Conservation (phyloP, 768 basidiomycete genomes). For the Psilocybe sp. region DNA sequence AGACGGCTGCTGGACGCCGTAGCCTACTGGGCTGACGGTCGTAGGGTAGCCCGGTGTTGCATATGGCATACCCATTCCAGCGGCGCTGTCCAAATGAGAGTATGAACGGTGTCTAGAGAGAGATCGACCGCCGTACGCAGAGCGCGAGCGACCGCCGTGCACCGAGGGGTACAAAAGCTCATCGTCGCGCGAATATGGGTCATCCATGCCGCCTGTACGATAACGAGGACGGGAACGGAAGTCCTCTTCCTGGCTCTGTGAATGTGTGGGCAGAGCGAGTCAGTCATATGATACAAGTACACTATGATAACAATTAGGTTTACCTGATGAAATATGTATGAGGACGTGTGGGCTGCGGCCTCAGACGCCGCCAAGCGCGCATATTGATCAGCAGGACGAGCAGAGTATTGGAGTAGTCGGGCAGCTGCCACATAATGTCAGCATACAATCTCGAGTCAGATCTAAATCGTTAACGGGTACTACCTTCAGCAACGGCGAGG, state of each 20-base stretch:
- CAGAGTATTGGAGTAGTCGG: slow-evolving; percentile 51
- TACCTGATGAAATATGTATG: slow-evolving; percentile 55
- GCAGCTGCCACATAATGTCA: slow-evolving; percentile 38
- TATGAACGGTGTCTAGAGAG: slow-evolving; percentile 34
- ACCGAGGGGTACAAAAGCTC: slow-evolving; percentile 19
- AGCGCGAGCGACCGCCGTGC: slow-evolving; percentile 25
- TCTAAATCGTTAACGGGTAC: slow-evolving; percentile 1
- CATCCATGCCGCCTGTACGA: slow-evolving; percentile 26
- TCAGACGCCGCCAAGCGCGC: slow-evolving; percentile 54
- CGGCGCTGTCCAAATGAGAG: slow-evolving; percentile 17
- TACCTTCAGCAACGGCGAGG: slow-evolving; percentile 72
- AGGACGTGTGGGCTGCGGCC: slow-evolving; percentile 66
- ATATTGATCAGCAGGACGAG: slow-evolving; percentile 41
- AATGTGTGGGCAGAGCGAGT: neutral
- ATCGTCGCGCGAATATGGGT: slow-evolving; percentile 39
- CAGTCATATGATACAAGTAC: slow-evolving; percentile 1
- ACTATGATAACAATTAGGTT: slow-evolving; percentile 1
- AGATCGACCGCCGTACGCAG: slow-evolving; percentile 31
- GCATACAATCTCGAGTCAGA: slow-evolving; percentile 2
- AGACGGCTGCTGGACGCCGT: slow-evolving; percentile 17
- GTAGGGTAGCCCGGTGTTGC: slow-evolving; percentile 18
- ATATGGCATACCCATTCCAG: slow-evolving; percentile 17
- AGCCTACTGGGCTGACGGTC: slow-evolving; percentile 13
- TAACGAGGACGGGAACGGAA: slow-evolving; percentile 32
- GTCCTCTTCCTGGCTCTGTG: slow-evolving; percentile 35